These are phyloP conservation scores for Lenwebbia sp. DNA, from an alignment of 345 rosid genomes.

Conservation along the genomic window DNA sequence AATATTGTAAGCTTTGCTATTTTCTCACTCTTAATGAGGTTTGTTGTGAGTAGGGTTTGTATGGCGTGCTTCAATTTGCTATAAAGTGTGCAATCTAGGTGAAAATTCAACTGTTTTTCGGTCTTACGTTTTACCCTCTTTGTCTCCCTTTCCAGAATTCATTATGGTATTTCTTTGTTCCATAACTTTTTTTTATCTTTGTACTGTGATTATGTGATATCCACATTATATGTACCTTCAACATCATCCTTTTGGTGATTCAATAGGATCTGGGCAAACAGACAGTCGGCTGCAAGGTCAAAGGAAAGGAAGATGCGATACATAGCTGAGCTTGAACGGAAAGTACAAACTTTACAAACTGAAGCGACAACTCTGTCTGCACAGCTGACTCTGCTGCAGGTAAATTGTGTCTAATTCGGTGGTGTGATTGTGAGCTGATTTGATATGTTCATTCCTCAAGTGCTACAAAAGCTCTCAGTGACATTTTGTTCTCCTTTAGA, in stretches of 20 bases:
- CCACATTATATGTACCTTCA: neutral
- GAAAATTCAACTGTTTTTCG: neutral
- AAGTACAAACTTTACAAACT: conserved; percentile 8
- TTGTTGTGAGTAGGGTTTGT: neutral
- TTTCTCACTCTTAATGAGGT: neutral
- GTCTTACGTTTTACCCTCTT: neutral
- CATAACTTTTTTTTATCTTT: neutral
- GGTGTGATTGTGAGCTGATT: neutral
- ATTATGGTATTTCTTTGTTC: neutral
- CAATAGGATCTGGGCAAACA: conserved; percentile 73
- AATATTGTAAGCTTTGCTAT: neutral
- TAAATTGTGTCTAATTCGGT: neutral
- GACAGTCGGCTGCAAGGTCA: conserved; percentile 14
- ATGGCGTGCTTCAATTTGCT: neutral
- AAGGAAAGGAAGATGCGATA: conserved; percentile 15
- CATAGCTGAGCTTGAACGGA: conserved; percentile 7
- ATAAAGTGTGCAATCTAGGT: neutral
- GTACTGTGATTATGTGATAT: neutral
- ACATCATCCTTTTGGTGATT: neutral
- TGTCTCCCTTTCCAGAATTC: neutral
- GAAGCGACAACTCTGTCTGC: conserved; percentile 11
- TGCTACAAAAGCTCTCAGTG: neutral
- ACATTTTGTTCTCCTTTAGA: neutral
- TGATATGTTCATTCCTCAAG: neutral
- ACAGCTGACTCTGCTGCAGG: conserved; percentile 9